phyloP scores from a whole-genome alignment of 2,329 filamentous ascomycete species.

The Colletotrichum liaoningense region DNA sequence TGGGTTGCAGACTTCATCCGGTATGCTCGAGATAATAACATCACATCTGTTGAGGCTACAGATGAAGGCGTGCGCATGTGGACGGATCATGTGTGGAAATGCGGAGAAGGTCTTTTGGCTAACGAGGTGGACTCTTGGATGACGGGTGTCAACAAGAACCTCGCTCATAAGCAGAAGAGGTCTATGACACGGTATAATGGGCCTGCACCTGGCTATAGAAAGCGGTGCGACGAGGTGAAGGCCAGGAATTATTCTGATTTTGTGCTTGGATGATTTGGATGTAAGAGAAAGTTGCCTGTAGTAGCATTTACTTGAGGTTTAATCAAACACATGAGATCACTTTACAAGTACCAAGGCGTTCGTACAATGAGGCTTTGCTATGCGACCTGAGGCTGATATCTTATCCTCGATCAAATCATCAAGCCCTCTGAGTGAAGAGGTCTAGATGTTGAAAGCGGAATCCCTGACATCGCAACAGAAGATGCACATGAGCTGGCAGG shows the following conservation, averaged over 20 bases:
- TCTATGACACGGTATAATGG: slow-evolving; percentile 60
- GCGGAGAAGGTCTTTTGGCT: slow-evolving; percentile 54
- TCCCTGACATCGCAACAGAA: too few species aligned
- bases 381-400: too few species aligned
- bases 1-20: slow-evolving; percentile 51
- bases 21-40: slow-evolving; percentile 44
- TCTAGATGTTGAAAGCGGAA: too few species aligned
- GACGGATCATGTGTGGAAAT: slow-evolving; percentile 61
- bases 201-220: slow-evolving; percentile 55
- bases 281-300: background rate
- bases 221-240: slow-evolving; percentile 49
- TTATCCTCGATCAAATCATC: too few species aligned
- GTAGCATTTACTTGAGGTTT: background rate
- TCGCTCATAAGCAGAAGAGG: slow-evolving; percentile 57
- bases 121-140: slow-evolving; percentile 66
- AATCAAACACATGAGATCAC: background rate
- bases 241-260: slow-evolving; percentile 26
- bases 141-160: slow-evolving; percentile 65
- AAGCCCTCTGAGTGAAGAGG: too few species aligned
- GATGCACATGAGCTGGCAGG: too few species aligned
- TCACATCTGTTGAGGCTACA: slow-evolving; percentile 53
- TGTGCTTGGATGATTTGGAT: background rate
- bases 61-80: slow-evolving; percentile 51
- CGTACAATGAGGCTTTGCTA: too few species aligned
- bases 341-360: too few species aligned